Percentiles rank a stretch among this genome's conserved stretches.
Conservation (phyloP, 2,329 filamentous ascomycete genomes). For the Botryotinia narcissicola region DNA sequence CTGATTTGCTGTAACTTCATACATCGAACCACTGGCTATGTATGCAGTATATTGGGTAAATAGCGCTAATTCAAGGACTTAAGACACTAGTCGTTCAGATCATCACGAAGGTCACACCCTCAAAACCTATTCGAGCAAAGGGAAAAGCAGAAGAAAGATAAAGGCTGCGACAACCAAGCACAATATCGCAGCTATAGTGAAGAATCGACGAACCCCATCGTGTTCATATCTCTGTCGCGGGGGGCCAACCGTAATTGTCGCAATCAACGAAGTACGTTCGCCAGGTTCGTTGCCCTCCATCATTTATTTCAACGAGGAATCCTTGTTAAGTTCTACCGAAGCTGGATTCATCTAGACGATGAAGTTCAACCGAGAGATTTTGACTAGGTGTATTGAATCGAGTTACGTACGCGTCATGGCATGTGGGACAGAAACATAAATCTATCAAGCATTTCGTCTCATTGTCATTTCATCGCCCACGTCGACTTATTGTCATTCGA, state of each 20-base stretch:
- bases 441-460: neutral
- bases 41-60: neutral
- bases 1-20: neutral
- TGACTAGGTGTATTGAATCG: neutral
- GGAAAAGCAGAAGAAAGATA: conserved; percentile 48
- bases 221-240: conserved; percentile 57
- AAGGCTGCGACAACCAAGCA: conserved; percentile 45
- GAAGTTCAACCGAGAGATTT: neutral
- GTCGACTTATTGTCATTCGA: neutral
- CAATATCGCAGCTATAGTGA: conserved; percentile 58
- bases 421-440: neutral
- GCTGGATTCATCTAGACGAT: neutral
- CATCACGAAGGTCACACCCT: neutral
- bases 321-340: neutral
- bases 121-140: conserved; percentile 39
- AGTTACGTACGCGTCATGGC: neutral
- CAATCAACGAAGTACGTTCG: conserved; percentile 61
- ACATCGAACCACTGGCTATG: too few relatives aligned
- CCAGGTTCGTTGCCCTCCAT: conserved; percentile 39
- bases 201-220: conserved; percentile 61
- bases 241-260: conserved; percentile 57
- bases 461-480: neutral
- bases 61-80: neutral
- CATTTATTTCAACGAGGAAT: neutral
- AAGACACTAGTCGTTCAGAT: neutral